Conservation (phyloP, 1,284 basidiomycete genomes). For the Apiotrichum gamsii region DNA sequence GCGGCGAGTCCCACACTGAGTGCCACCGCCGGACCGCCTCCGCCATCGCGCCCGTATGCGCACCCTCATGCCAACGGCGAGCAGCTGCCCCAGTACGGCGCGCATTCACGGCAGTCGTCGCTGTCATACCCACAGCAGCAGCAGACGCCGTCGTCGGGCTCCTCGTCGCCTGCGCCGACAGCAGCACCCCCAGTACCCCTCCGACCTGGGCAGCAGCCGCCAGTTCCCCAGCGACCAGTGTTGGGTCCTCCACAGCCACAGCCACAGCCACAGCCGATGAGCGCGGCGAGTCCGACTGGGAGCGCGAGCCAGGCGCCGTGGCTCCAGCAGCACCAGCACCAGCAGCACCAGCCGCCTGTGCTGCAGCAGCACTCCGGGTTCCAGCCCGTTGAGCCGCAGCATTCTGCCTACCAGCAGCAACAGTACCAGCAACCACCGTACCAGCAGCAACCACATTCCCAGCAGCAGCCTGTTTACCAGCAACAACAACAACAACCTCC, state of each 20-base stretch:
- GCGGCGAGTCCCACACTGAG: too few relatives aligned
- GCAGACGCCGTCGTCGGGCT: neutral
- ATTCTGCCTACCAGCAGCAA: neutral
- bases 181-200: constrained; percentile 18
- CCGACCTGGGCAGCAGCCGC: constrained; percentile 18
- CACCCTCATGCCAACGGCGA: constrained; percentile 12
- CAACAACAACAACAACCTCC: neutral
- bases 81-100: constrained; percentile 29
- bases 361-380: neutral
- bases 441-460: constrained; percentile 8
- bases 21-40: constrained; percentile 19
- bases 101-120: constrained; percentile 11
- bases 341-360: neutral
- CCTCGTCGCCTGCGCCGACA: constrained; percentile 9
- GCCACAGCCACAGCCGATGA: too few relatives aligned
- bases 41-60: constrained; percentile 25
- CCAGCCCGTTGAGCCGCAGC: too few relatives aligned
- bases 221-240: constrained; percentile 14
- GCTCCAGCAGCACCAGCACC: neutral
- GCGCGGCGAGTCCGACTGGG: too few relatives aligned
- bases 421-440: constrained; percentile 6
- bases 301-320: neutral
- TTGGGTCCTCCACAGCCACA: too few relatives aligned
- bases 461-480: constrained; percentile 4
- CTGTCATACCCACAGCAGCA: neutral